Evolutionary conservation across 2,329 filamentous ascomycete genomes (phyloP), one percentile per base, ranked within the genome.

Genomic region (Colletotrichum agaves): DNA sequence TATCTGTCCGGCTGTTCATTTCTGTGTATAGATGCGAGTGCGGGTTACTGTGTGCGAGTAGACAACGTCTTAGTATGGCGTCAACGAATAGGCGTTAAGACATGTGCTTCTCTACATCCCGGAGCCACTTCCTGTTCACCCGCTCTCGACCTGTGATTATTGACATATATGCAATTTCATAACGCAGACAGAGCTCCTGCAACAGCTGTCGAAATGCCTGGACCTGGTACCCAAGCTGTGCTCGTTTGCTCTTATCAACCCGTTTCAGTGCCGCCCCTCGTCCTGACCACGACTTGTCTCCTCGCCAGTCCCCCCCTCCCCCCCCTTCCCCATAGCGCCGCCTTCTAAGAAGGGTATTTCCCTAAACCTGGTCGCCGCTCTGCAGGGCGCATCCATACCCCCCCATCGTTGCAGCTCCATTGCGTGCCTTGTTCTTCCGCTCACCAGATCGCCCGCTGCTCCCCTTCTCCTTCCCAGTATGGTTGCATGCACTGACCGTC

Each of bases 381-480:
- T 69, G 67, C 67, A 69, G 67, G 67, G 63, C 67, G 35, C 64
- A 69, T 60, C 63, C 67, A 68, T 68, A 69, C 67, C 65, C 53
- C 65, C 53, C 37, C 59, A 68, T 69, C 67, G 69, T 73, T 71
- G 71, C 67, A 61, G 66, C 56, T 69, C 66, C 66, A 67, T 57
- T 67, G 35, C 62, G 49, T 69, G 61, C 64, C 63, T 67, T 69
- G 66, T 69, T 69, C 66, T 69, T 69, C 66, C 61, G 64, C 61
- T 74, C 74, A 74, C 75, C 74, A 78, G 77, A 79, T 79, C 77
- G 74, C 73, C 74, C 72, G 75, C 74, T 75, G 71, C 70, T 72
- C 74, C 75, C 74, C 75, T 77, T 79, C 82, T 83, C 81, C 82
- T 84, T 83, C 82, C 82, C 78, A 82, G 80, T 81, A 78, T 75